Percentiles rank a stretch among this genome's conserved stretches.
Evolutionary conservation across 768 basidiomycete species (phyloP).

Genomic region (Lactarius vividus): DNA sequence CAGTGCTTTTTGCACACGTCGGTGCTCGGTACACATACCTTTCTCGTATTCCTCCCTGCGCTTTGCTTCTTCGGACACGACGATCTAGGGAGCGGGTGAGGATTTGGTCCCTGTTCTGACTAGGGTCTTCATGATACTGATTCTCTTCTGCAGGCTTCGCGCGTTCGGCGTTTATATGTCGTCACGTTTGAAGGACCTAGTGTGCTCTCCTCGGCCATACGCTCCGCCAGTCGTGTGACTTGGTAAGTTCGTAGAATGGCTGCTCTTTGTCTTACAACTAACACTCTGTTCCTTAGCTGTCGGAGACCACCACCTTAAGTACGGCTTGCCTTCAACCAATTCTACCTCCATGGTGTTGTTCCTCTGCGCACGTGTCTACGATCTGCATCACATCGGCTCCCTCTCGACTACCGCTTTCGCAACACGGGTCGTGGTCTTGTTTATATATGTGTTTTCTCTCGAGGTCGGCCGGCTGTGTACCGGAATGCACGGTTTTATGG

Average conservation of each 20-base stretch:
- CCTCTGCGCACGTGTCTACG: conserved; percentile 57
- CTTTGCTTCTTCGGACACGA: conserved; percentile 86
- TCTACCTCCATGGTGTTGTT: conserved; percentile 86
- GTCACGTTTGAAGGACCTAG: conserved; percentile 84
- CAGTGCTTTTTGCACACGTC: conserved; percentile 85
- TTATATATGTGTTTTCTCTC: conserved; percentile 64
- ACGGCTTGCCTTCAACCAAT: conserved; percentile 97
- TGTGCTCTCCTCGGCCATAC: conserved; percentile 88
- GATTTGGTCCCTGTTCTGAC: not conserved
- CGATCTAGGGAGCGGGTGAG: conserved; percentile 71
- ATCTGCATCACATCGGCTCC: conserved; percentile 39
- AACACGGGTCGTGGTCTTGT: conserved; percentile 42
- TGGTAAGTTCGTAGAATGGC: conserved; percentile 47
- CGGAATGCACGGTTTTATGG: conserved; percentile 85
- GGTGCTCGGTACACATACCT: conserved; percentile 81
- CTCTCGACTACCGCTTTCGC: conserved; percentile 49
- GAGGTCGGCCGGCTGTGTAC: conserved; percentile 82
- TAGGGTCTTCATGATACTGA: conserved; percentile 14
- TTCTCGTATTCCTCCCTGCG: conserved; percentile 84
- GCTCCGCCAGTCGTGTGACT: conserved; percentile 86
- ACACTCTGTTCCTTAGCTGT: conserved; percentile 51
- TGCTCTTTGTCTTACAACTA: not conserved
- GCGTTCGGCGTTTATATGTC: conserved; percentile 81
- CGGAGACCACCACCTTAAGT: conserved; percentile 80
- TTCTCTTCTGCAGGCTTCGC: conserved; percentile 48